Evolutionary conservation across 306 rosid genomes (phyloP).

Genomic region (Malus domestica): DNA sequence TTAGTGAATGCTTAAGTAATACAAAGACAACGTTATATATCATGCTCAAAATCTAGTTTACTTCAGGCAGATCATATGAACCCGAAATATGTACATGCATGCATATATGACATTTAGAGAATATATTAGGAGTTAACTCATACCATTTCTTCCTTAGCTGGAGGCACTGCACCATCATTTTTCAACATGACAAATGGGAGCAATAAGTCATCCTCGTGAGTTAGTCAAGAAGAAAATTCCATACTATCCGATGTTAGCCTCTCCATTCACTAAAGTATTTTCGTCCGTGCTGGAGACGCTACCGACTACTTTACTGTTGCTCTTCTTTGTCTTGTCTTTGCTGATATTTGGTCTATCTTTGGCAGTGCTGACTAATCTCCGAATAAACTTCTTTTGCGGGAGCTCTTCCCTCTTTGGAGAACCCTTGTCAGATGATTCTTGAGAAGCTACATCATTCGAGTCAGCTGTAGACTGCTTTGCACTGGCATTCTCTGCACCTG

Average conservation of each 20-base stretch:
- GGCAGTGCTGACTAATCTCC: conserved; percentile 41
- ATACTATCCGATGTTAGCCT: conserved; percentile 40
- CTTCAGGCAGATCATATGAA: background rate
- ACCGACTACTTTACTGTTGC: conserved; percentile 27
- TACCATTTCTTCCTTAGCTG: conserved; percentile 33
- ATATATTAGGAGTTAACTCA: conserved; percentile 15
- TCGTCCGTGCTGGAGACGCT: conserved; percentile 42
- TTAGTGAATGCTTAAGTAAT: background rate
- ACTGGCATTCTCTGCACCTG: conserved; percentile 39
- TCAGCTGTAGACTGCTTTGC: conserved; percentile 32
- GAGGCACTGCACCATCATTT: conserved; percentile 16
- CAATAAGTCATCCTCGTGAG: conserved; percentile 6
- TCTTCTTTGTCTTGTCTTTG: conserved; percentile 50
- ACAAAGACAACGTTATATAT: background rate
- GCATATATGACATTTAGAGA: background rate
- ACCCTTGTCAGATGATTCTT: conserved; percentile 17
- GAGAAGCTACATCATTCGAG: conserved; percentile 17
- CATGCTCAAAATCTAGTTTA: background rate
- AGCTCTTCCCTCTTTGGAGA: conserved; percentile 24
- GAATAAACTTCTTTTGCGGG: conserved; percentile 53
- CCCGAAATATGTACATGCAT: background rate
- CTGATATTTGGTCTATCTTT: conserved; percentile 33
- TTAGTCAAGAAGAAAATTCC: conserved; percentile 3
- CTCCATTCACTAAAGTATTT: conserved; percentile 59
- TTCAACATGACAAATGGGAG: conserved; percentile 19